Base-by-base conservation (phyloP, 2,329 filamentous ascomycete species). In the Fusarium oligoseptatum region DNA sequence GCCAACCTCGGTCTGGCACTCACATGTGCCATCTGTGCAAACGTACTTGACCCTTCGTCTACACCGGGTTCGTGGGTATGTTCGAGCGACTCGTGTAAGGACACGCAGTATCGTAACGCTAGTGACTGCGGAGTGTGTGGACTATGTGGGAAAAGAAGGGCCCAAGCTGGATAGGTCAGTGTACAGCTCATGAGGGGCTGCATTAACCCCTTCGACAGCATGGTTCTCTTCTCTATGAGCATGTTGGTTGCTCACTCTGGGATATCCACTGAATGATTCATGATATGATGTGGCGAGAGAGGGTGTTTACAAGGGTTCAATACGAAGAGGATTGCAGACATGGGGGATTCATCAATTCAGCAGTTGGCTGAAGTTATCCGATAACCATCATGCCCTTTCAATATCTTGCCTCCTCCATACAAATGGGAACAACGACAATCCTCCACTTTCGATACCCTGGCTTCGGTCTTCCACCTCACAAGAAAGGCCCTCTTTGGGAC, bases 71-170 rank as follows among this genome's bases (percentile, higher is more conserved):
- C 88, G n/a, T 96, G 94, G 94, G 83, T 83, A 57, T 96, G 94
- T 79, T 81, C 80, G 50, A 89, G 87, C 73, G 78, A 81, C 4
- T 74, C 83, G 3, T 96, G 94, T 79, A 82, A 82, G 68, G 86
- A 83, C 14, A 89, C 86, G 55, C 70, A 77, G 22, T 96, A 94
- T 80, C 78, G 92, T 62, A 96, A 95, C 78, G 87, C 92, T 12
- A 90, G 88, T 1, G 93, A 95, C 80, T 90, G 87, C 72, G 92
- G 91, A 8, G 80, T 91, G 1, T 96, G 94, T 80, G 93, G 93
- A 4, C 82, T 94, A 6, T 96, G 93, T 79, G 92, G 91, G 20
- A 82, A 82, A 74, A 84, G 81, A 74, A 82, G 76, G 75, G 22
- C n/a, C 32, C 55, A 52, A 32, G 48, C 14, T 41, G 58, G 32